phyloP scores from a whole-genome alignment of 768 basidiomycete species.

The Lactifluus rugatus region DNA sequence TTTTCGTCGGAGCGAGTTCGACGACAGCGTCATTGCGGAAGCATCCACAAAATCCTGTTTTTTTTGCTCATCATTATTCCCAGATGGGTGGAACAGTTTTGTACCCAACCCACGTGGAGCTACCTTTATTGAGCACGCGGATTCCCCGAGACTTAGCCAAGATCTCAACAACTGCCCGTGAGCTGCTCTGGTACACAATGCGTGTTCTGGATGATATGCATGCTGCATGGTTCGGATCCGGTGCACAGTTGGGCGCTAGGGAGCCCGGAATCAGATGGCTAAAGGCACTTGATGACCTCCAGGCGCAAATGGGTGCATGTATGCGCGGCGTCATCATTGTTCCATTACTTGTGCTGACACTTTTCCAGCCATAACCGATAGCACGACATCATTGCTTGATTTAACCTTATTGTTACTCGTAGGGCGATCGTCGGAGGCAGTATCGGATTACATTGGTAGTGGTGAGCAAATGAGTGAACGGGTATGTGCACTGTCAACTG shows the following conservation, averaged over 20 bases:
- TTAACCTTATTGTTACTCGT: constrained; percentile 62
- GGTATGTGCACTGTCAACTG: constrained; percentile 33
- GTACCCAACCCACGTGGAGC: constrained; percentile 37
- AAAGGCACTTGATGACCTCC: constrained; percentile 41
- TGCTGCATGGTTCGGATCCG: constrained; percentile 61
- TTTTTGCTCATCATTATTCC: constrained; percentile 39
- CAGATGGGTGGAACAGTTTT: constrained; percentile 27
- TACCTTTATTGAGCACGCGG: constrained; percentile 49
- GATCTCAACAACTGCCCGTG: constrained; percentile 57
- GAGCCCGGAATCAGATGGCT: constrained; percentile 70
- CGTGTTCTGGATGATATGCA: constrained; percentile 67
- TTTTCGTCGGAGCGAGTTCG: constrained; percentile 30
- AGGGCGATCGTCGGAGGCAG: constrained; percentile 59
- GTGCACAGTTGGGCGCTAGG: constrained; percentile 54
- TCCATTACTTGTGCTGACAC: constrained; percentile 1
- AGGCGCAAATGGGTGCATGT: constrained; percentile 53
- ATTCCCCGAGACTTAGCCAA: constrained; percentile 60
- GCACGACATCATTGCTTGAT: constrained; percentile 56
- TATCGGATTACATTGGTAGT: constrained; percentile 67
- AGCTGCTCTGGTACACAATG: constrained; percentile 62
- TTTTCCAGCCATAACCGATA: constrained; percentile 32
- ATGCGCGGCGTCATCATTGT: constrained; percentile 36
- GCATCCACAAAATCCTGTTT: constrained; percentile 35
- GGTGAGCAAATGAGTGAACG: constrained; percentile 76
- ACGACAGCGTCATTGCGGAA: constrained; percentile 35